Conservation (phyloP, 1,284 basidiomycete genomes). For the Moesziomyces antarcticus region DNA sequence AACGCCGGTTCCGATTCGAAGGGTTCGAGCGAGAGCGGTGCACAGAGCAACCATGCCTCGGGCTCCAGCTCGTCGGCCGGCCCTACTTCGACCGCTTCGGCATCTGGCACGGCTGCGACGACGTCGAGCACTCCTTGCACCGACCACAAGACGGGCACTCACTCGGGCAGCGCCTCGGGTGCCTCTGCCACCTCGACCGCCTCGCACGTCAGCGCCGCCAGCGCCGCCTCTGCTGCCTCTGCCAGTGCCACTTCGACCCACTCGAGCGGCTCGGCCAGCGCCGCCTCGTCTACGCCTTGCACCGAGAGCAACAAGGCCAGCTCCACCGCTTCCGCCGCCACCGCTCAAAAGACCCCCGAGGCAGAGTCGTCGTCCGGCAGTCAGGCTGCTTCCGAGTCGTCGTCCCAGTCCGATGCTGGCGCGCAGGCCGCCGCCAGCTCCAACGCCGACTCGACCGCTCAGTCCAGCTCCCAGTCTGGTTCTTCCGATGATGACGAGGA, state of each 20-base stretch:
- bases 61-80: slow-evolving; percentile 7
- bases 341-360: slow-evolving; percentile 13
- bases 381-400: slow-evolving; percentile 13
- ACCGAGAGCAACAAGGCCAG: slow-evolving; percentile 4
- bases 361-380: not conserved
- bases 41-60: not conserved
- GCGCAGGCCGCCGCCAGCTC: slow-evolving; percentile 2
- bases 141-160: slow-evolving; percentile 13
- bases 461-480: slow-evolving; percentile 1
- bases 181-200: slow-evolving; percentile 2
- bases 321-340: slow-evolving; percentile 10
- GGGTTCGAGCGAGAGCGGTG: not conserved
- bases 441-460: too few species aligned
- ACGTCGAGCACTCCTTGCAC: slow-evolving; percentile 25
- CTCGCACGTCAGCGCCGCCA: not conserved
- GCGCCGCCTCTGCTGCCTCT: not conserved
- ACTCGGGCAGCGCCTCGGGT: slow-evolving; percentile 6
- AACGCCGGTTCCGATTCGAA: too few species aligned
- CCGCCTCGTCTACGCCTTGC: slow-evolving; percentile 8
- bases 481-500: slow-evolving; percentile 14
- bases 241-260: slow-evolving; percentile 8
- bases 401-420: not conserved
- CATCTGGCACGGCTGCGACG: slow-evolving; percentile 12
- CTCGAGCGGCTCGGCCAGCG: slow-evolving; percentile 5
- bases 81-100: slow-evolving; percentile 25